Conservation (phyloP, 1,284 basidiomycete species). For the Trichosporon ovoides region DNA sequence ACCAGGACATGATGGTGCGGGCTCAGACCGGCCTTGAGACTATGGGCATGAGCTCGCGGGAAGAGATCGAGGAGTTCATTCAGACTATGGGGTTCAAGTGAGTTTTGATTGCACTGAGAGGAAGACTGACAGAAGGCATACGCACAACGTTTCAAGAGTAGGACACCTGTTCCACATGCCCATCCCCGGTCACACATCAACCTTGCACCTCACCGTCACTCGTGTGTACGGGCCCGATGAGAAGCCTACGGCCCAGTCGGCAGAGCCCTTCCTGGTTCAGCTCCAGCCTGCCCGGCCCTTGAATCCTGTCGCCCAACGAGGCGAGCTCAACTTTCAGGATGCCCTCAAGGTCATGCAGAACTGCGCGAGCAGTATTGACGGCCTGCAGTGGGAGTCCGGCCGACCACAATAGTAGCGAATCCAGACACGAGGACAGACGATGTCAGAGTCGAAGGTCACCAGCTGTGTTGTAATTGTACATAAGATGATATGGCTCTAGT, state of each 20-base stretch:
- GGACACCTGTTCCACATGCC: slow-evolving; percentile 41
- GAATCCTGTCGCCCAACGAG: slow-evolving; percentile 22
- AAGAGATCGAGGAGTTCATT: slow-evolving; percentile 38
- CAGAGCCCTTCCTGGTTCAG: slow-evolving; percentile 38
- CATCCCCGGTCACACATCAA: slow-evolving; percentile 23
- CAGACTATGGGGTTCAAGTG: slow-evolving; percentile 36
- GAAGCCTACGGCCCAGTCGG: slow-evolving; percentile 3
- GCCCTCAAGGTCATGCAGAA: slow-evolving; percentile 34
- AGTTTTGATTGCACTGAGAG: slow-evolving; percentile 13
- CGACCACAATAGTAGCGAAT: neutral
- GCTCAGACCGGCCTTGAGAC: slow-evolving; percentile 34
- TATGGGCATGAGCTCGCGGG: slow-evolving; percentile 17
- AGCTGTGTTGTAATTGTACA: slow-evolving; percentile 2
- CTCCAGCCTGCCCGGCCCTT: slow-evolving; percentile 35
- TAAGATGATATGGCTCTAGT: neutral
- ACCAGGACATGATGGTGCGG: slow-evolving; percentile 34
- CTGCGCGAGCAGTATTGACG: slow-evolving; percentile 29
- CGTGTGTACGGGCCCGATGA: slow-evolving; percentile 16
- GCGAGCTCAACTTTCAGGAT: slow-evolving; percentile 30
- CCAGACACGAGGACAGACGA: neutral
- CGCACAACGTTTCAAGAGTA: slow-evolving; percentile 30
- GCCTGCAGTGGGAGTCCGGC: slow-evolving; percentile 37
- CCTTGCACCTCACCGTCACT: slow-evolving; percentile 35
- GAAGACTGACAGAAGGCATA: slow-evolving; percentile 24
- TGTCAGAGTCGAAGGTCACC: neutral